A percentile compares a stretch with the other conserved stretches of the same genome.
Evolutionary conservation across 2,329 filamentous ascomycete genomes (phyloP).

Genomic region (Trichoderma pleuroti): DNA sequence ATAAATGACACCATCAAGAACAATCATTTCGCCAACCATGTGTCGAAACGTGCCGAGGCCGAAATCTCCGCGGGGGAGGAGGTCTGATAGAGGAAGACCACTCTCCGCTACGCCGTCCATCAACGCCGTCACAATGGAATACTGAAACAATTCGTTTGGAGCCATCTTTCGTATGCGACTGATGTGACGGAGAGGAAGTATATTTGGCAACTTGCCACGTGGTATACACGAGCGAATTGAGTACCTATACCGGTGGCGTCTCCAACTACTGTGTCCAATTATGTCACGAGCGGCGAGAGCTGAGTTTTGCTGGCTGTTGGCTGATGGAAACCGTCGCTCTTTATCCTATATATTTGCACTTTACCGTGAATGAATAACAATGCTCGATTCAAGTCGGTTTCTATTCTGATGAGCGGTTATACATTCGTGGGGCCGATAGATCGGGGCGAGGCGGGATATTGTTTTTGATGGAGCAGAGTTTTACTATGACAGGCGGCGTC

Average conservation of each 20-base stretch:
- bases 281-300: not conserved
- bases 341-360: not conserved
- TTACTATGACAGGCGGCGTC: not conserved
- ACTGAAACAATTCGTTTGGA: not conserved
- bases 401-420: not conserved
- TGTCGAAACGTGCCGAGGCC: not conserved
- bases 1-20: not conserved
- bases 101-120: not conserved
- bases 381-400: not conserved
- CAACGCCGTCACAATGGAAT: not conserved
- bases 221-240: not conserved
- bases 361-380: not conserved
- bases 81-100: not conserved
- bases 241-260: not conserved
- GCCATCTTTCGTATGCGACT: not conserved
- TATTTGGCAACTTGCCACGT: not conserved
- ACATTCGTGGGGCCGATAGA: not conserved
- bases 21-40: not conserved
- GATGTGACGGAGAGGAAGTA: not conserved
- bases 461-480: not conserved
- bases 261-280: not conserved
- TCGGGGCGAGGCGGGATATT: not conserved
- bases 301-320: not conserved
- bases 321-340: not conserved
- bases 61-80: not conserved